phyloP scores from a whole-genome alignment of 805 yeast species.

The Clavispora vitiphila region DNA sequence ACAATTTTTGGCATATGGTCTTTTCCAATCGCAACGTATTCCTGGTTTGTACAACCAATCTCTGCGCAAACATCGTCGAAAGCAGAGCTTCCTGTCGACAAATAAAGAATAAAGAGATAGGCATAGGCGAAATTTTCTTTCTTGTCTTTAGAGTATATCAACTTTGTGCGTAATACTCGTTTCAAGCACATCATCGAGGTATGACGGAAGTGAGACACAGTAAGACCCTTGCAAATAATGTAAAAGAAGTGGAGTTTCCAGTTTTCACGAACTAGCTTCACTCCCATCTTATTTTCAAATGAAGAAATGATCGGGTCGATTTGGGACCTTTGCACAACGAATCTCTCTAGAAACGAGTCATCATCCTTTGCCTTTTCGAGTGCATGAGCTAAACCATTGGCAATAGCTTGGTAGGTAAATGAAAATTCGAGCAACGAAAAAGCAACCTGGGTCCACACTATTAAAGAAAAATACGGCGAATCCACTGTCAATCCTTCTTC shows the following conservation, averaged over 20 bases:
- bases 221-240: slow-evolving; percentile 52
- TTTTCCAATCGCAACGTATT: slow-evolving; percentile 6
- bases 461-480: slow-evolving; percentile 42
- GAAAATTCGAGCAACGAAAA: slow-evolving; percentile 9
- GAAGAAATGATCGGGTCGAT: slow-evolving; percentile 39
- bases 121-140: background rate
- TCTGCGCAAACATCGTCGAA: slow-evolving; percentile 22
- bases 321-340: slow-evolving; percentile 18
- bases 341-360: slow-evolving; percentile 21
- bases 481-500: slow-evolving; percentile 43
- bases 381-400: background rate
- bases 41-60: slow-evolving; percentile 14
- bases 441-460: slow-evolving; percentile 41
- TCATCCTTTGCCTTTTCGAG: slow-evolving; percentile 1
- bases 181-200: slow-evolving; percentile 44
- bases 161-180: slow-evolving; percentile 38
- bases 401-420: slow-evolving; percentile 11
- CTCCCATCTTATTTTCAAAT: slow-evolving; percentile 39
- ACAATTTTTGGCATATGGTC: slow-evolving; percentile 25
- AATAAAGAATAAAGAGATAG: slow-evolving; percentile 30
- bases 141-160: background rate
- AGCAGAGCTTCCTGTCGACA: slow-evolving; percentile 21
- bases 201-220: slow-evolving; percentile 50
- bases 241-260: slow-evolving; percentile 49
- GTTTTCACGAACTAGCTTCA: slow-evolving; percentile 38